Conservation (phyloP, 805 yeast genomes). For the Hanseniaspora valbyensis region DNA sequence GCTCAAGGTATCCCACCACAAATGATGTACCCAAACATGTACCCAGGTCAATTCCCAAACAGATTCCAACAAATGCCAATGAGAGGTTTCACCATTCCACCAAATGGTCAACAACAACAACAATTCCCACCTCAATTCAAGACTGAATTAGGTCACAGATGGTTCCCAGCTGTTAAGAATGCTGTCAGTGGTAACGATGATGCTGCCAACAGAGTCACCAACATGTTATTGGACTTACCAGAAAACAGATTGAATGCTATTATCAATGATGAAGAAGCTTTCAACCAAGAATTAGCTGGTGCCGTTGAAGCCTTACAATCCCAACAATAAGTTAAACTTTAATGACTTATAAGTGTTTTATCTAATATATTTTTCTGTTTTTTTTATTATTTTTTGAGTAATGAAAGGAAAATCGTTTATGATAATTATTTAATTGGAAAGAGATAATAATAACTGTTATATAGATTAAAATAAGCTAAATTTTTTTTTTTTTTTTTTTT, state of each 20-base stretch:
- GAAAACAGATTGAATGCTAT: constrained; percentile 79
- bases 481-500: not conserved
- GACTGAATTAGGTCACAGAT: constrained; percentile 80
- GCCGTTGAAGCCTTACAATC: constrained; percentile 27
- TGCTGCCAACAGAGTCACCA: constrained; percentile 89
- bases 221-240: constrained; percentile 95
- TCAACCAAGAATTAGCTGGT: constrained; percentile 84
- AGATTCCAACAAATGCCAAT: constrained; percentile 36
- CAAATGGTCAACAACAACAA: constrained; percentile 48
- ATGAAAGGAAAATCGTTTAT: no score
- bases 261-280: constrained; percentile 79
- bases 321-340: not conserved
- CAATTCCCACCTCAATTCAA: constrained; percentile 28
- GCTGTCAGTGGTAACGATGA: constrained; percentile 85
- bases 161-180: constrained; percentile 83
- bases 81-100: constrained; percentile 66
- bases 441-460: no score
- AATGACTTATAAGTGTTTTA: not conserved
- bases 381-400: not conserved
- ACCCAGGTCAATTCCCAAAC: constrained; percentile 22
- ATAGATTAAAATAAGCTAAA: not conserved
- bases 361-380: no score
- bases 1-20: constrained; percentile 29
- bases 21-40: constrained; percentile 63
- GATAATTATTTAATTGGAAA: no score